phyloP scores from a whole-genome alignment of 495 filamentous ascomycete genomes.

The Hypoxylon cercidicola region DNA sequence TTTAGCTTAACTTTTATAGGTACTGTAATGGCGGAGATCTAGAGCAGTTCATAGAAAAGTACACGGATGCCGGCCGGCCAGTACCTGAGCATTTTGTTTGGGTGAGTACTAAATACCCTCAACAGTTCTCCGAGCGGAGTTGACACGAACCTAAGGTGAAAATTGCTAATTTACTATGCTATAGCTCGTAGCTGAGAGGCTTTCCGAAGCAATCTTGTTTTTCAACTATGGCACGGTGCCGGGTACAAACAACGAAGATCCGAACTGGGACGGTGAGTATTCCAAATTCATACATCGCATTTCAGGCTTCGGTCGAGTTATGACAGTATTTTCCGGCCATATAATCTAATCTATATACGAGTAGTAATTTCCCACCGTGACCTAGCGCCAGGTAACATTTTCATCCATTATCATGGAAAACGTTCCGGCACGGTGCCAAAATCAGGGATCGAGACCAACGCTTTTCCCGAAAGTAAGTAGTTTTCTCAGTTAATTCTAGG shows the following conservation, averaged over 20 bases:
- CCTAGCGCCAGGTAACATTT: conserved; percentile 4
- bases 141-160: background rate
- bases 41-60: background rate
- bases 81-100: conserved; percentile 25
- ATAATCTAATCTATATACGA: conserved; percentile 4
- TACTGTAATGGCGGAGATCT: conserved; percentile 9
- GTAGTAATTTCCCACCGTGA: conserved; percentile 12
- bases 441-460: background rate
- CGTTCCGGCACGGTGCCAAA: background rate
- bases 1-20: no score
- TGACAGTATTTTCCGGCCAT: background rate
- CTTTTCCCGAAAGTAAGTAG: conserved; percentile 26
- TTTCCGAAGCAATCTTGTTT: conserved; percentile 8
- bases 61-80: background rate
- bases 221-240: conserved; percentile 6
- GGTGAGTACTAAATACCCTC: conserved; percentile 11
- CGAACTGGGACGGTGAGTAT: conserved; percentile 11
- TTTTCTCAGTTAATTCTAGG: background rate
- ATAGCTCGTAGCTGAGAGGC: conserved; percentile 20
- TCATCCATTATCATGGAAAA: conserved; percentile 17
- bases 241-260: background rate
- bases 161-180: conserved; percentile 2
- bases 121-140: background rate
- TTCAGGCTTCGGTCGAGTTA: no score
- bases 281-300: background rate